Evolutionary conservation across 2,329 filamentous ascomycete genomes (phyloP).

Genomic region (Conoideocrella luteorostrata): DNA sequence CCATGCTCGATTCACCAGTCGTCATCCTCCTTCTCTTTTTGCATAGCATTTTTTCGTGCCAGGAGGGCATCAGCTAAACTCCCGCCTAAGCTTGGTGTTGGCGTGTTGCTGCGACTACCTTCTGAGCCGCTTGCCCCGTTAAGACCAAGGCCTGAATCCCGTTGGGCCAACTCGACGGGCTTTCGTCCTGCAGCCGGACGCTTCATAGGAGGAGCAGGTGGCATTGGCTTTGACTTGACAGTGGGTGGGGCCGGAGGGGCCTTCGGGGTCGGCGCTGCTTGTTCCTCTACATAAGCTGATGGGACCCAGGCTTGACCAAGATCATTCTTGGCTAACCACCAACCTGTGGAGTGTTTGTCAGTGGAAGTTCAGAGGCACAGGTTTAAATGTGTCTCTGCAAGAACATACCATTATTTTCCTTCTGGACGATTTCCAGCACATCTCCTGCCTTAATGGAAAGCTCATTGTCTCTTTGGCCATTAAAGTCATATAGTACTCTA

Average conservation of each 20-base stretch:
- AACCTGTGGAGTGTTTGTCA: constrained; percentile 56
- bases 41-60: constrained; percentile 71
- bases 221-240: constrained; percentile 56
- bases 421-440: constrained; percentile 82
- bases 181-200: constrained; percentile 68
- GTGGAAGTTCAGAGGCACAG: not conserved
- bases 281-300: constrained; percentile 87
- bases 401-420: constrained; percentile 82
- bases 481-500: constrained; percentile 90
- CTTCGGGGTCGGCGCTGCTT: constrained; percentile 55
- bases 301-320: constrained; percentile 85
- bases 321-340: constrained; percentile 84
- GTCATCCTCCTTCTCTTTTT: constrained; percentile 61
- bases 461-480: constrained; percentile 77
- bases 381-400: not conserved
- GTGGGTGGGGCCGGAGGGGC: constrained; percentile 60
- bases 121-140: constrained; percentile 50
- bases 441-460: constrained; percentile 74
- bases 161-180: constrained; percentile 59
- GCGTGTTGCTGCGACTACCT: constrained; percentile 63
- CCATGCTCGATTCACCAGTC: too few relatives aligned
- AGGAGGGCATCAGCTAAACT: constrained; percentile 74
- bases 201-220: constrained; percentile 74
- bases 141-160: constrained; percentile 64
- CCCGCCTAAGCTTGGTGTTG: constrained; percentile 64